Percentiles rank a stretch among this genome's conserved stretches.
These are phyloP conservation scores for Podaxis rugospora DNA, from an alignment of 768 basidiomycete genomes.

Conservation along the genomic window DNA sequence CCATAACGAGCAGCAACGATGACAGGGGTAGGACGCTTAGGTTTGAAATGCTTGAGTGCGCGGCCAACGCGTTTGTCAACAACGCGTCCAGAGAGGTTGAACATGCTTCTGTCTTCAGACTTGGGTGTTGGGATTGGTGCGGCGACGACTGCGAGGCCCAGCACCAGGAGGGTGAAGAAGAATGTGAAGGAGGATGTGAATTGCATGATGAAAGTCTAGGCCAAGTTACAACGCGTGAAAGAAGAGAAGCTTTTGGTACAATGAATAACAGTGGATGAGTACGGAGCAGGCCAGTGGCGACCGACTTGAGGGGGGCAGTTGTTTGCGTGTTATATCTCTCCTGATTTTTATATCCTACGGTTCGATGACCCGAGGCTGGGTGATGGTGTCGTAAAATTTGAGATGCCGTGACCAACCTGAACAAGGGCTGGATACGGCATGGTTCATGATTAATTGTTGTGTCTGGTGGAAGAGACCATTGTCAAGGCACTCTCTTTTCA, in stretches of 20 bases:
- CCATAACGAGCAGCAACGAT: neutral
- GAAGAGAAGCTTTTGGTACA: neutral
- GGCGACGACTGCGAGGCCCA: constrained; percentile 9
- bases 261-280: neutral
- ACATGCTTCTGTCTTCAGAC: neutral
- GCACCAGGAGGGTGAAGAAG: constrained; percentile 15
- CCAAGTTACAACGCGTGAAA: constrained; percentile 1
- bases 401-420: neutral
- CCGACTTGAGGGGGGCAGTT: neutral
- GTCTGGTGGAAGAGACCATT: neutral
- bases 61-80: neutral
- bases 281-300: neutral
- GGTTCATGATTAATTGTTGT: neutral
- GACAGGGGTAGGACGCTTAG: neutral
- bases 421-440: neutral
- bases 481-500: neutral
- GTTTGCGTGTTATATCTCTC: neutral
- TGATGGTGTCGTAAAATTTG: neutral
- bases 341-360: neutral
- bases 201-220: neutral
- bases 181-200: constrained; percentile 11
- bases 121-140: constrained; percentile 2
- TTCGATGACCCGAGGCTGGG: neutral
- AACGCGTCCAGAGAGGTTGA: constrained; percentile 1
- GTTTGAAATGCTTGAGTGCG: constrained; percentile 3